Percentiles rank a stretch among this genome's conserved stretches.
Conservation (phyloP, 768 basidiomycete species). For the Mrakia gelida region DNA sequence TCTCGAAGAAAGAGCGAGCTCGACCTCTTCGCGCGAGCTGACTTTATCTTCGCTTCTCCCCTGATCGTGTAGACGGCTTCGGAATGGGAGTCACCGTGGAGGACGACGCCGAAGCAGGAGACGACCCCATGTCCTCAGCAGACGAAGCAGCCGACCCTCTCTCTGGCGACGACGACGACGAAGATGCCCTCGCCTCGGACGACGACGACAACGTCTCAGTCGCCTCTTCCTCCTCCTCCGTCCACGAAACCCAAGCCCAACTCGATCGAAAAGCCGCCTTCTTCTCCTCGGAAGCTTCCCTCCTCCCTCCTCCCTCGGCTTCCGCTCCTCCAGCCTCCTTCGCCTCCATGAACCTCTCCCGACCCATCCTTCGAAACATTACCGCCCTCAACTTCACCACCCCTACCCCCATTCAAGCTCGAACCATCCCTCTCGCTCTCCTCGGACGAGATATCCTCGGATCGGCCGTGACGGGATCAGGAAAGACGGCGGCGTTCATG, state of each 20-base stretch:
- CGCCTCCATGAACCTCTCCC: constrained; percentile 88
- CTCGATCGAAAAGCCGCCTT: constrained; percentile 77
- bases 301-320: constrained; percentile 36
- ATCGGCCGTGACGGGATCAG: constrained; percentile 91
- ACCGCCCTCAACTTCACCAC: constrained; percentile 70
- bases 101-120: constrained; percentile 42
- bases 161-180: constrained; percentile 35
- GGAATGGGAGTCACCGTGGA: constrained; percentile 36
- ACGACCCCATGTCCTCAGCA: constrained; percentile 43
- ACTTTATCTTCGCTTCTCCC: background rate
- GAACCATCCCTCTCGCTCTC: constrained; percentile 88
- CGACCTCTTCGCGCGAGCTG: background rate
- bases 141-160: constrained; percentile 34
- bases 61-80: constrained; percentile 24
- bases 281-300: constrained; percentile 57
- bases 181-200: constrained; percentile 48
- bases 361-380: constrained; percentile 85
- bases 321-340: constrained; percentile 55
- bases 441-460: constrained; percentile 95
- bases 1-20: background rate
- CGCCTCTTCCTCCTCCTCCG: constrained; percentile 59
- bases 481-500: constrained; percentile 96
- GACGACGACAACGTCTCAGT: constrained; percentile 47
- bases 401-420: constrained; percentile 93
- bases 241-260: constrained; percentile 57